Evolutionary conservation across 2,329 filamentous ascomycete species (phyloP), one percentile per base, ranked within the genome.

Genomic region (Botrytis tulipae): DNA sequence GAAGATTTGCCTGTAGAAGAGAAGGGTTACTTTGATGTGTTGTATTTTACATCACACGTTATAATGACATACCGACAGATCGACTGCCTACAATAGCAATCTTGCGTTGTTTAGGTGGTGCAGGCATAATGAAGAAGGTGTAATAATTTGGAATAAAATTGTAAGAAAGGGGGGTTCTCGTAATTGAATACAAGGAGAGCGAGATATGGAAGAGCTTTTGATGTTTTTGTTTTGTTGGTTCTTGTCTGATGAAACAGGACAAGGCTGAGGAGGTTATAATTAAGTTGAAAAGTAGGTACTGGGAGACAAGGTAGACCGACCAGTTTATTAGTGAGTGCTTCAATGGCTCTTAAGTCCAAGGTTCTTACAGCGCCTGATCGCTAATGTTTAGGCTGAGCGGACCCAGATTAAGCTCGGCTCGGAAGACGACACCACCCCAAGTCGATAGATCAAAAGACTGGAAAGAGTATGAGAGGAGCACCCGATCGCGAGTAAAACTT

Each of bases 61-160:
- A 70, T 42, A n/a, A 20, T 74, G 62, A 84, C 89, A 79, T 87
- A 94, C 92, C 92, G 82, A 98, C 95, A 75, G 95, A 96, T 81
- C 95, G 91, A 85, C 93, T 97, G 85, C 95, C 95, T 76, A 98
- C 94, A 84, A 98, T 95, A 84, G 95, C 95, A 82, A 98, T 92
- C 87, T 98, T 98, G 80, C 95, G 89, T 84, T 97, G 94, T 84
- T 97, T 97, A 74, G 91, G 75, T 67, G 79, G 78, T 54, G 77
- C 74, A 71, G 76, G 76, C 80, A 80, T 80, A 57, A 35, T 72
- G 68, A 10, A 35, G 68, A 22, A 35, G 51, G 32, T 51, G 44
- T n/a, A 32, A 71, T n/a, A 44, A 32, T 3, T 40, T 63, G 29
- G 46, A 44, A 61, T 71, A 18, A 20, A 35, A 25, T 62, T 14